A percentile compares a stretch with the other conserved stretches of the same genome.
Conservation (phyloP, 805 yeast species). For the Dipodascus geniculatus region DNA sequence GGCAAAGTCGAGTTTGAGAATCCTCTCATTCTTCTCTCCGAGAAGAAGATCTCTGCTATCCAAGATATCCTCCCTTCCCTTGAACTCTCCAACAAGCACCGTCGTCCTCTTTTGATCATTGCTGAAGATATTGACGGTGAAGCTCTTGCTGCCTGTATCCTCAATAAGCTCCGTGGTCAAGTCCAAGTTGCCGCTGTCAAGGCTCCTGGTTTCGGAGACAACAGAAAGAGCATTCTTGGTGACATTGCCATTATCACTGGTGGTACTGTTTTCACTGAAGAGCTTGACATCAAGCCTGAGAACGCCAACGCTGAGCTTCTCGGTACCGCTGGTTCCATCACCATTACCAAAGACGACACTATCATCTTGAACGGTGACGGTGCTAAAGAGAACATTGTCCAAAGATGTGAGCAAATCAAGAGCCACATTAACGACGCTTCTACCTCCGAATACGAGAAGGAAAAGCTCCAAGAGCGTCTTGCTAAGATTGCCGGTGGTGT, state of each 20-base stretch:
- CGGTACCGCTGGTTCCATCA: conserved; percentile 84
- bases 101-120: conserved; percentile 85
- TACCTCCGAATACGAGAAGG: conserved; percentile 82
- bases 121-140: conserved; percentile 98
- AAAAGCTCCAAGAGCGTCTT: conserved; percentile 92
- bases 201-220: conserved; percentile 99
- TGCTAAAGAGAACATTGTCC: conserved; percentile 60
- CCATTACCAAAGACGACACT: conserved; percentile 92
- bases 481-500: conserved; percentile 98
- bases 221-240: conserved; percentile 91
- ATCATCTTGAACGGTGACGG: conserved; percentile 92
- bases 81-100: conserved; percentile 82
- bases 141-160: conserved; percentile 94
- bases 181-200: conserved; percentile 95
- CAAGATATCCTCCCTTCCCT: conserved; percentile 88
- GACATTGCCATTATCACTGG: conserved; percentile 93
- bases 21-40: conserved; percentile 78
- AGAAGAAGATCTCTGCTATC: conserved; percentile 83
- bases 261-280: conserved; percentile 81
- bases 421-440: conserved; percentile 59
- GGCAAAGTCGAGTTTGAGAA: conserved; percentile 94
- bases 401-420: conserved; percentile 92
- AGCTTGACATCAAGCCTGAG: conserved; percentile 90
- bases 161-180: conserved; percentile 96
- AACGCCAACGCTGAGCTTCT: conserved; percentile 80